Conservation (phyloP, 371 early-diverging fungal genomes). For the Saksenaea oblongispora region DNA sequence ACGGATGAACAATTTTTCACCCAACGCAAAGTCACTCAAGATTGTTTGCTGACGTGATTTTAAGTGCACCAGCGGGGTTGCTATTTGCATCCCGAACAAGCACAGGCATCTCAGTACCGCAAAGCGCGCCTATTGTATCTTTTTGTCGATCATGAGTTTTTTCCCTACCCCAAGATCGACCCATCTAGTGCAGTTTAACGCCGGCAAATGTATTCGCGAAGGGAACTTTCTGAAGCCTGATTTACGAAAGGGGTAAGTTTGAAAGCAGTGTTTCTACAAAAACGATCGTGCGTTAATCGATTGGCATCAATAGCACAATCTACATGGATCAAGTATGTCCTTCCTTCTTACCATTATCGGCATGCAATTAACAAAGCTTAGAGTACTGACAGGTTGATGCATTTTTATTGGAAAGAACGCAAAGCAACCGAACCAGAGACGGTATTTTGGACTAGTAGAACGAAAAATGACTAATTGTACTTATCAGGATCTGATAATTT, state of each 20-base stretch:
- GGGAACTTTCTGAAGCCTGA: conserved; percentile 71
- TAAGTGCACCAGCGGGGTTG: too few relatives aligned
- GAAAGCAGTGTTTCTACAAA: neutral
- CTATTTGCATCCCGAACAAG: too few relatives aligned
- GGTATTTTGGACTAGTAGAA: conserved; percentile 32
- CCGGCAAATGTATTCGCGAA: conserved; percentile 74
- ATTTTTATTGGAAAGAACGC: conserved; percentile 79
- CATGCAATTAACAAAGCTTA: neutral
- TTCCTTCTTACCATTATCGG: neutral
- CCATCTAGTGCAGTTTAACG: conserved; percentile 71
- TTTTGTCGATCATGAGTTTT: conserved; percentile 27
- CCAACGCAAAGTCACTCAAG: too few relatives aligned
- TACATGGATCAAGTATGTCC: conserved; percentile 58
- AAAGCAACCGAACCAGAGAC: conserved; percentile 52
- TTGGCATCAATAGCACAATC: conserved; percentile 33
- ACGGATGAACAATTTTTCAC: too few relatives aligned
- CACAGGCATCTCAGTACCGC: too few relatives aligned
- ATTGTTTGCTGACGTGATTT: too few relatives aligned
- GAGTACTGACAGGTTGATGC: conserved; percentile 70
- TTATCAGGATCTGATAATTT: conserved; percentile 68
- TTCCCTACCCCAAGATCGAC: conserved; percentile 30
- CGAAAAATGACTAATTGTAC: neutral
- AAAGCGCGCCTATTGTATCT: neutral
- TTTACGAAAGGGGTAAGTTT: conserved; percentile 65
- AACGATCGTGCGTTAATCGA: neutral